phyloP scores from a whole-genome alignment of 495 filamentous ascomycete genomes.

The Aspergillus kassunensis region DNA sequence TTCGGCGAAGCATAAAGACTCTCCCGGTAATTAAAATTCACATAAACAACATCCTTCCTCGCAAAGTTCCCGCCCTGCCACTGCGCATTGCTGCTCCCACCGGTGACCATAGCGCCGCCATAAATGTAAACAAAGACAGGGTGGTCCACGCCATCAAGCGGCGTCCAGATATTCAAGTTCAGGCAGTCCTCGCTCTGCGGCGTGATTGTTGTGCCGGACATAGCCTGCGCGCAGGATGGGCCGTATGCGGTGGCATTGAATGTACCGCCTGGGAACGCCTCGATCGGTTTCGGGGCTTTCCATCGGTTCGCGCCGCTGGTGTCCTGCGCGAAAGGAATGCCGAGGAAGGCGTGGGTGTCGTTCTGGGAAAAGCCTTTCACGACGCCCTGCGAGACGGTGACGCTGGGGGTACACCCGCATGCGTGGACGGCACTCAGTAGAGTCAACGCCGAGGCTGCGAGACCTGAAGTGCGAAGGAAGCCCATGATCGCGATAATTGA shows the following conservation, averaged over 20 bases:
- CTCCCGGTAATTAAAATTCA: conserved; percentile 31
- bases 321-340: conserved; percentile 27
- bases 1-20: conserved; percentile 24
- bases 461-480: conserved; percentile 7
- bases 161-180: conserved; percentile 26
- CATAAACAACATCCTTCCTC: conserved; percentile 28
- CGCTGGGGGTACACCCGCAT: neutral
- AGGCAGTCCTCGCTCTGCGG: conserved; percentile 27
- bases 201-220: conserved; percentile 21
- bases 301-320: conserved; percentile 26
- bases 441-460: conserved; percentile 12
- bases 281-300: conserved; percentile 20
- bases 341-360: conserved; percentile 24
- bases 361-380: conserved; percentile 21
- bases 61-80: conserved; percentile 28
- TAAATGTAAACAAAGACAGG: conserved; percentile 30
- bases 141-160: conserved; percentile 9
- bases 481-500: conserved; percentile 8
- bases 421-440: conserved; percentile 3
- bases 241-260: conserved; percentile 22
- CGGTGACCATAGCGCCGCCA: conserved; percentile 25
- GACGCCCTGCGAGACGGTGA: conserved; percentile 15
- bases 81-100: conserved; percentile 22
- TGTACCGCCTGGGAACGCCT: conserved; percentile 9
- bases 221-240: conserved; percentile 25